phyloP scores from a whole-genome alignment of 805 yeast species.

The Teunomyces cretensis region DNA sequence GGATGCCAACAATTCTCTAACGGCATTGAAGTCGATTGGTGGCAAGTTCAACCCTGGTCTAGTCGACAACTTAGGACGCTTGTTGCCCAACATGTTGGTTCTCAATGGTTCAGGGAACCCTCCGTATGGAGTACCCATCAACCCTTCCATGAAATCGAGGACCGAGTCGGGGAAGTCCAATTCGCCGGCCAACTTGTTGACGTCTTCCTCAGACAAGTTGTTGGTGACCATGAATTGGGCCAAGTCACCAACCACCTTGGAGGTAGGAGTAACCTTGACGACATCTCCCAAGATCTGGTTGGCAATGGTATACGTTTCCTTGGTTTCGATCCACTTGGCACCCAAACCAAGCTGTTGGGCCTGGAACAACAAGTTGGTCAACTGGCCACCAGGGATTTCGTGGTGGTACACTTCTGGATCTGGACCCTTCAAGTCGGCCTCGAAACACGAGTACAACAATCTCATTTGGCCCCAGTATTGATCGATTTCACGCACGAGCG shows the following conservation, averaged over 20 bases:
- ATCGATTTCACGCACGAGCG: conserved; percentile 78
- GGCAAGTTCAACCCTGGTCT: conserved; percentile 92
- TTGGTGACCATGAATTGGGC: conserved; percentile 99
- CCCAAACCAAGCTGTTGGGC: conserved; percentile 99
- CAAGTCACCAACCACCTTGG: conserved; percentile 99
- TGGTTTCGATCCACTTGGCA: conserved; percentile 93
- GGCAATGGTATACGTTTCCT: conserved; percentile 90
- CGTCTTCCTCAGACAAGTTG: conserved; percentile 83
- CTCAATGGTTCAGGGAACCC: conserved; percentile 99
- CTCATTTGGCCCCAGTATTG: conserved; percentile 99
- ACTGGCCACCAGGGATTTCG: conserved; percentile 99
- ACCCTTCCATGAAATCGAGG: conserved; percentile 96
- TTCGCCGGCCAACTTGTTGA: conserved; percentile 79
- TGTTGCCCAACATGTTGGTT: conserved; percentile 83
- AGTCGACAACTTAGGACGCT: conserved; percentile 82
- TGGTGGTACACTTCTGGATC: conserved; percentile 98
- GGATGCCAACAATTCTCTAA: conserved; percentile 69
- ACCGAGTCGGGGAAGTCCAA: conserved; percentile 99
- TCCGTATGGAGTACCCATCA: conserved; percentile 99
- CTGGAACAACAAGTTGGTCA: conserved; percentile 96
- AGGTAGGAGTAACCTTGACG: conserved; percentile 98
- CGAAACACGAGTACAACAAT: conserved; percentile 92
- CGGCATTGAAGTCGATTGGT: conserved; percentile 74
- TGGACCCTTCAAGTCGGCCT: conserved; percentile 98
- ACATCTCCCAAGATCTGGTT: conserved; percentile 90